Base-by-base conservation (phyloP, 306 rosid genomes). In the Abrus precatorius region DNA sequence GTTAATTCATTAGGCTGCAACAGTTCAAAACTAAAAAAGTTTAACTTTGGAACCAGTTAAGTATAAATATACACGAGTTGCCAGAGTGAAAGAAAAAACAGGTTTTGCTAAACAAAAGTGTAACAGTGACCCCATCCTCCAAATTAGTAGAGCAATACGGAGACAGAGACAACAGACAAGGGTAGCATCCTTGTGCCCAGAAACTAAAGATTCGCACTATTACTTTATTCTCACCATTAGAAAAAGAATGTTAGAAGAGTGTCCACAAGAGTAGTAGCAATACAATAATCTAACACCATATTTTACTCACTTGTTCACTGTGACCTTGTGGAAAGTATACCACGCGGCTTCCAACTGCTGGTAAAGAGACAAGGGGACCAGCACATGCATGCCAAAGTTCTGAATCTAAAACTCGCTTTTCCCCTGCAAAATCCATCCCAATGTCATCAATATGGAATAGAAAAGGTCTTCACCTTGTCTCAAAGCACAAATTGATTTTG, bases 371-470 rank as follows among this genome's bases (percentile, higher is more conserved):
- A 73, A 95, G 97, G 71, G 98, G 97, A 32, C 98, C 97, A 34
- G 98, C 98, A 90, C 98, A 95, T 43, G 98, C 98, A 84, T 92
- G 98, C 98, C 98, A 95, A 44, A 95, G 98, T 84, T 95, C 98
- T 47, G 98, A 92, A 81, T 95, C 95, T 64, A 93, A 90, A 80
- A 93, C 97, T 82, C 93, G 85, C 86, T 64, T 88, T 85, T 93
- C 99, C 86, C 96, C 99, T 95, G 88, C 85, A 93, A 87, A 89
- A 80, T 65, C 32, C 75, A 75, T 20, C 76, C 49, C 72, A 45
- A 70, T 63, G 75, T 73, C 72, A 73, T 64, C 74, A 20, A 72
- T 65, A 73, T 78, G 30, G 69, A 78, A 63, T 9, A 61, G 45
- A 55, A 80, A 79, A 77, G 80, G 9, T 28, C 41, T 80, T 79